Conservation (phyloP, 1,139 yeast species). For the Geotrichum restrictum region DNA sequence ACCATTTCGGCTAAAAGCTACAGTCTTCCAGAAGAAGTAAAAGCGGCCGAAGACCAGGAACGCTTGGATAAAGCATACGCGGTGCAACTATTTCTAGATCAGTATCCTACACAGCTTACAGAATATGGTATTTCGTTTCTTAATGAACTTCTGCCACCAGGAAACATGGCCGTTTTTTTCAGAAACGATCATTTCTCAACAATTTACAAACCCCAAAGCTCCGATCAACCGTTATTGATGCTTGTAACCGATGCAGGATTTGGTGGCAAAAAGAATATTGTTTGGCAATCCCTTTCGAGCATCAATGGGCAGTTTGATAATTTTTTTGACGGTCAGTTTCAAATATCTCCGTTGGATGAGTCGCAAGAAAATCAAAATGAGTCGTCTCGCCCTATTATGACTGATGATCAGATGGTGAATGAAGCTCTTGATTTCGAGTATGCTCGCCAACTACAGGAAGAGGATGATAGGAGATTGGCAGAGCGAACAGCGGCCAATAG, state of each 20-base stretch:
- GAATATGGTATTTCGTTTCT: conserved; percentile 52
- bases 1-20: not conserved
- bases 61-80: conserved; percentile 23
- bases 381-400: conserved; percentile 36
- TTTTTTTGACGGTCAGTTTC: conserved; percentile 55
- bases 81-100: conserved; percentile 44
- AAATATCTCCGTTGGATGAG: conserved; percentile 17
- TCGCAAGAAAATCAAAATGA: conserved; percentile 11
- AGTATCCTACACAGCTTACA: conserved; percentile 69
- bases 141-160: conserved; percentile 43
- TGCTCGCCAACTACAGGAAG: conserved; percentile 55
- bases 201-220: conserved; percentile 48
- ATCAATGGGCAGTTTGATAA: conserved; percentile 63
- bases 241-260: conserved; percentile 76
- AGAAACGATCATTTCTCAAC: conserved; percentile 84
- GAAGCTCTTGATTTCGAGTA: conserved; percentile 43
- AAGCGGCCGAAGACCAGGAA: not conserved
- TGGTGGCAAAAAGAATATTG: conserved; percentile 46
- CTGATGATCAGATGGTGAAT: conserved; percentile 14
- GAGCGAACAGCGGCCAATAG: conserved; percentile 37
- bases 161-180: conserved; percentile 62
- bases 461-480: conserved; percentile 59
- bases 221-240: conserved; percentile 45
- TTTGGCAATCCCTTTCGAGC: conserved; percentile 73
- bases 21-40: not conserved